Conservation (phyloP, 768 basidiomycete species). For the Strobilomyces dryophilus region DNA sequence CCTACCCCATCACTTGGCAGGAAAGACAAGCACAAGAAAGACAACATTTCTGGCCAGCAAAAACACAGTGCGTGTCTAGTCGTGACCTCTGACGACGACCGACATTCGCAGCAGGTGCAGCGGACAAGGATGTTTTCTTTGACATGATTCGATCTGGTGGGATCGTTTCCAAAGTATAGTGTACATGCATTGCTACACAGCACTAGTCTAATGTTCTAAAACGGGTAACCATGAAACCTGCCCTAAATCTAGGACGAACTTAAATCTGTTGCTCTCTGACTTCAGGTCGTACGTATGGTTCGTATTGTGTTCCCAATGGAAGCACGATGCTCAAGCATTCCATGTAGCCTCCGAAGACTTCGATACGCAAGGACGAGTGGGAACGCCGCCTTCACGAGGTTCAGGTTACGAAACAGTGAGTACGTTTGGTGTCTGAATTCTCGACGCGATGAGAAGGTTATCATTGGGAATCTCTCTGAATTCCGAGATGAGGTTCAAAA, state of each 20-base stretch:
- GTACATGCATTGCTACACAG: background rate
- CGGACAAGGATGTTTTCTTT: conserved; percentile 74
- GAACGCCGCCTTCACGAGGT: conserved; percentile 78
- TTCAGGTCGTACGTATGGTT: conserved; percentile 29
- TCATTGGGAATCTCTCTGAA: conserved; percentile 99
- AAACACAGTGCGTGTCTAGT: conserved; percentile 49
- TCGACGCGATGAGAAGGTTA: conserved; percentile 59
- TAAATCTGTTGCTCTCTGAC: conserved; percentile 28
- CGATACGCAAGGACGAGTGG: conserved; percentile 83
- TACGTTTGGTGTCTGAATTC: conserved; percentile 25
- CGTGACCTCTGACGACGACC: conserved; percentile 6
- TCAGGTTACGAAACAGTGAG: conserved; percentile 86
- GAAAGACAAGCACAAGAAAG: conserved; percentile 50
- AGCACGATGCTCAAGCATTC: background rate
- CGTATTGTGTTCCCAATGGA: conserved; percentile 13
- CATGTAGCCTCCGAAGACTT: conserved; percentile 46
- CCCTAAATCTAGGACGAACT: conserved; percentile 35
- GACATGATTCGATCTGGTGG: conserved; percentile 81
- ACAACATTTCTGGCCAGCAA: conserved; percentile 48
- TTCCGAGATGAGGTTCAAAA: conserved; percentile 58
- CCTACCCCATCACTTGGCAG: conserved; percentile 57
- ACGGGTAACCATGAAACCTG: conserved; percentile 22
- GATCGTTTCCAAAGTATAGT: conserved; percentile 64
- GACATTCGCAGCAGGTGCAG: conserved; percentile 36
- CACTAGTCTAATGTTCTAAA: conserved; percentile 4